Evolutionary conservation across 495 filamentous ascomycete species (phyloP).

Genomic region (Aspergillus kassunensis): DNA sequence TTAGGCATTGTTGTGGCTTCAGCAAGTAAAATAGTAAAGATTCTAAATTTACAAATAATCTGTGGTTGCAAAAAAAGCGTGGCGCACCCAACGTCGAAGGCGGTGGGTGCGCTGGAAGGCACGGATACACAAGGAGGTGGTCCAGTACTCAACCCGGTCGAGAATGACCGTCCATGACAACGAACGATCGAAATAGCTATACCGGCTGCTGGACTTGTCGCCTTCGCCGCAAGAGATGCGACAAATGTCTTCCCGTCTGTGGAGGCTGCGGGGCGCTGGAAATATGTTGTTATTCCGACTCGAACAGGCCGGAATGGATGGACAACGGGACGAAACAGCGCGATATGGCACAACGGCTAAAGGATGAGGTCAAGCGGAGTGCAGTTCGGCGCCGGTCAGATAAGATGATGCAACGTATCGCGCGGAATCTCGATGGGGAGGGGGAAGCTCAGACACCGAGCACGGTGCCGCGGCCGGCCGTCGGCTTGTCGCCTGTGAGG

Average conservation of each 20-base stretch:
- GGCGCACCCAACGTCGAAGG: too few species aligned
- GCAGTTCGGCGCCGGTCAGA: background rate
- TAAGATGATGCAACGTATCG: background rate
- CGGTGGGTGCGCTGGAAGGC: too few species aligned
- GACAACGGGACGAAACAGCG: conserved; percentile 1
- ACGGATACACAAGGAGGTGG: background rate
- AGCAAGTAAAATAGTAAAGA: too few species aligned
- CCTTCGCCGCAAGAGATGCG: conserved; percentile 4
- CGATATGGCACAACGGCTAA: background rate
- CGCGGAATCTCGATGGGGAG: background rate
- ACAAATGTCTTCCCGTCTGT: background rate
- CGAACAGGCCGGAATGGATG: conserved; percentile 4
- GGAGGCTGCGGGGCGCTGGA: background rate
- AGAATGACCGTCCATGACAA: background rate
- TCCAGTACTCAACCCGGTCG: background rate
- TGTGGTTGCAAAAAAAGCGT: too few species aligned
- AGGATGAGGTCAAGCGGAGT: background rate
- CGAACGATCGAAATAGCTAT: background rate
- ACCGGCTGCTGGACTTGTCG: conserved; percentile 6
- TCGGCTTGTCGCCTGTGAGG: background rate
- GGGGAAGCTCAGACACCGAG: background rate
- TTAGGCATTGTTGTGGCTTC: too few species aligned
- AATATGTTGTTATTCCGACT: background rate
- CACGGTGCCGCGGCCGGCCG: background rate
- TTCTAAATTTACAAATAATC: too few species aligned